Percentiles rank a stretch among this genome's conserved stretches.
Conservation (phyloP, 2,329 filamentous ascomycete species). For the Hypoxylon sp. region DNA sequence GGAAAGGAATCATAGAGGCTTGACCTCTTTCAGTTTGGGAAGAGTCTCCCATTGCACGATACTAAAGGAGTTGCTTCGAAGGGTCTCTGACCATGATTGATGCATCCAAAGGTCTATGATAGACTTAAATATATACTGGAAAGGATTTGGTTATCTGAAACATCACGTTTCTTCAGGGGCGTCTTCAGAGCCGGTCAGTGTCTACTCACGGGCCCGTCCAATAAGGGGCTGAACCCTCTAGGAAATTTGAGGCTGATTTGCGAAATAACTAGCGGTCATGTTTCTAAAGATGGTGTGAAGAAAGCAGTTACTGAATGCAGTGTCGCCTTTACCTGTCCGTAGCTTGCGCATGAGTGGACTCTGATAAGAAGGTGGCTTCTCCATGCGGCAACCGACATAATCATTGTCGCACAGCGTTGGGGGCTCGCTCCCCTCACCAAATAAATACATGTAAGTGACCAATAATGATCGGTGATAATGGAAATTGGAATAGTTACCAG, state of each 20-base stretch:
- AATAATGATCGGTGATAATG: too few relatives aligned
- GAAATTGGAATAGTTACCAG: too few relatives aligned
- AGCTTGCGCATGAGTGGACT: not conserved
- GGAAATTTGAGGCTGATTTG: not conserved
- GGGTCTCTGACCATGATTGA: not conserved
- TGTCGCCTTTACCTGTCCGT: not conserved
- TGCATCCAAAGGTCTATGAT: not conserved
- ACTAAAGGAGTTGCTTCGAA: not conserved
- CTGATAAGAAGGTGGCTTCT: not conserved
- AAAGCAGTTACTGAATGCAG: not conserved
- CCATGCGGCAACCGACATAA: not conserved
- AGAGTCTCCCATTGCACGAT: not conserved
- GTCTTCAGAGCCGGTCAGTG: not conserved
- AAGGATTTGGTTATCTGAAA: not conserved
- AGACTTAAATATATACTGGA: not conserved
- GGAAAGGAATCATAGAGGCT: not conserved
- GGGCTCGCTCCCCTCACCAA: not conserved
- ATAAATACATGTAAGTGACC: not conserved
- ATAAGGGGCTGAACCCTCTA: not conserved
- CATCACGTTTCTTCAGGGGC: not conserved
- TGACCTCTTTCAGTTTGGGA: conserved; percentile 4
- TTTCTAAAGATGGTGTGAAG: not conserved
- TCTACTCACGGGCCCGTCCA: not conserved
- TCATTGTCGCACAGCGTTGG: not conserved
- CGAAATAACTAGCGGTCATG: not conserved